A percentile compares a stretch with the other conserved stretches of the same genome.
These are phyloP conservation scores for Exophiala aquamarina DNA, from an alignment of 2,329 filamentous ascomycete genomes.

Conservation along the genomic window DNA sequence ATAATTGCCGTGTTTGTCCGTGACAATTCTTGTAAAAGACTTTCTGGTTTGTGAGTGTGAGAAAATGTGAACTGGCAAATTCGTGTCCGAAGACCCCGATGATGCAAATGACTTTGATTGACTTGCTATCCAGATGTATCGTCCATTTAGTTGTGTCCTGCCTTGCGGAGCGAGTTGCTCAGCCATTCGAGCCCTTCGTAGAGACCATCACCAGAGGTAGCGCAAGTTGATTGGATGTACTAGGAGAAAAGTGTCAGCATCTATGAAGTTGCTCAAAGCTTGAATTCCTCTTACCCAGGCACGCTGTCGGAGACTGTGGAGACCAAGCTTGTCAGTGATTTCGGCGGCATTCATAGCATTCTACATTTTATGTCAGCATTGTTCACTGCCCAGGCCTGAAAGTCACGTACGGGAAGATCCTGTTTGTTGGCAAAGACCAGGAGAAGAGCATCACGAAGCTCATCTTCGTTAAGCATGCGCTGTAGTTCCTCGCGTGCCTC, in stretches of 20 bases:
- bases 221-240: slow-evolving; percentile 99
- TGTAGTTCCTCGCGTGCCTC: slow-evolving; percentile 96
- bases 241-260: slow-evolving; percentile 39
- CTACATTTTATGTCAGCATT: slow-evolving; percentile 47
- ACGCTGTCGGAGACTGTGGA: slow-evolving; percentile 97
- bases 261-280: slow-evolving; percentile 6
- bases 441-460: slow-evolving; percentile 94
- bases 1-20: slow-evolving; percentile 8
- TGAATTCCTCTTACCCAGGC: slow-evolving; percentile 75
- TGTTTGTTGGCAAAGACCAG: slow-evolving; percentile 99
- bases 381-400: background rate
- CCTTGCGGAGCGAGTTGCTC: slow-evolving; percentile 77
- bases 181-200: slow-evolving; percentile 98
- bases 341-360: slow-evolving; percentile 99
- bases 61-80: slow-evolving; percentile 5
- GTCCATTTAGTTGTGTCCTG: slow-evolving; percentile 45
- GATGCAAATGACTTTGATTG: slow-evolving; percentile 1
- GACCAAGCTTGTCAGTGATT: slow-evolving; percentile 99
- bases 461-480: slow-evolving; percentile 98
- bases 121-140: background rate
- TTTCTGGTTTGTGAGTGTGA: slow-evolving; percentile 5
- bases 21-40: slow-evolving; percentile 20
- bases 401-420: slow-evolving; percentile 82
- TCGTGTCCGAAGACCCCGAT: slow-evolving; percentile 1
- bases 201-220: slow-evolving; percentile 97